Conservation (phyloP, 768 basidiomycete species). For the Tricholoma sp. region DNA sequence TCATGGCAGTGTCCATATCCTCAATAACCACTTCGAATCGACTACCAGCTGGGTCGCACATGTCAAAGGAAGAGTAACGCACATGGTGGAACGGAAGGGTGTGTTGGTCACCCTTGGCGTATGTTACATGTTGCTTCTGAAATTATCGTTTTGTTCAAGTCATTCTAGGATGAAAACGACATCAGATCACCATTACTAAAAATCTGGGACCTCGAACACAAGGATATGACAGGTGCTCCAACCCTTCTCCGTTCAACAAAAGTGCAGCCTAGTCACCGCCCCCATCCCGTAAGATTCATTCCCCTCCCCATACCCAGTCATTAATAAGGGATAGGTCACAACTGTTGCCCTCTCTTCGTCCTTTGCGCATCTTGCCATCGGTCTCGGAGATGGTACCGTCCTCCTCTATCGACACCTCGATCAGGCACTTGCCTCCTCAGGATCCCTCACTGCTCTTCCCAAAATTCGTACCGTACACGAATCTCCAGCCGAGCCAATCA, state of each 20-base stretch:
- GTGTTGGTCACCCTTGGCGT: slow-evolving; percentile 89
- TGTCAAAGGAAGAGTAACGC: slow-evolving; percentile 73
- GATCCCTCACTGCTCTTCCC: slow-evolving; percentile 69
- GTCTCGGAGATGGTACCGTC: slow-evolving; percentile 93
- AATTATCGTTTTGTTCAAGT: slow-evolving; percentile 7
- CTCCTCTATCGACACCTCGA: slow-evolving; percentile 88
- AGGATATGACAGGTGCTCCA: slow-evolving; percentile 60
- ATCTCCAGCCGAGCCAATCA: slow-evolving; percentile 82
- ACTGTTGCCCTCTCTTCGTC: slow-evolving; percentile 73
- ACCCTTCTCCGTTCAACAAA: slow-evolving; percentile 69
- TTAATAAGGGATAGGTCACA: slow-evolving; percentile 47
- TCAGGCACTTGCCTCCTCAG: slow-evolving; percentile 75
- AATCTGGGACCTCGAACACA: slow-evolving; percentile 81
- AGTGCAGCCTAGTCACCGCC: slow-evolving; percentile 68
- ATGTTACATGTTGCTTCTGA: slow-evolving; percentile 24
- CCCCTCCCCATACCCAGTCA: not conserved
- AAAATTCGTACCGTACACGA: slow-evolving; percentile 85
- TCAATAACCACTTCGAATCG: slow-evolving; percentile 71
- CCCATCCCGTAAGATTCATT: slow-evolving; percentile 58
- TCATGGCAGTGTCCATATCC: slow-evolving; percentile 75
- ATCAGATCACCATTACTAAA: slow-evolving; percentile 68
- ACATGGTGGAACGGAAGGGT: slow-evolving; percentile 78
- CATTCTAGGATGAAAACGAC: slow-evolving; percentile 65
- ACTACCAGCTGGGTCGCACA: slow-evolving; percentile 76
- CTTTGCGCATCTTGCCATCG: slow-evolving; percentile 83